Evolutionary conservation across 768 basidiomycete genomes (phyloP).

Genomic region (Russula vinacea): DNA sequence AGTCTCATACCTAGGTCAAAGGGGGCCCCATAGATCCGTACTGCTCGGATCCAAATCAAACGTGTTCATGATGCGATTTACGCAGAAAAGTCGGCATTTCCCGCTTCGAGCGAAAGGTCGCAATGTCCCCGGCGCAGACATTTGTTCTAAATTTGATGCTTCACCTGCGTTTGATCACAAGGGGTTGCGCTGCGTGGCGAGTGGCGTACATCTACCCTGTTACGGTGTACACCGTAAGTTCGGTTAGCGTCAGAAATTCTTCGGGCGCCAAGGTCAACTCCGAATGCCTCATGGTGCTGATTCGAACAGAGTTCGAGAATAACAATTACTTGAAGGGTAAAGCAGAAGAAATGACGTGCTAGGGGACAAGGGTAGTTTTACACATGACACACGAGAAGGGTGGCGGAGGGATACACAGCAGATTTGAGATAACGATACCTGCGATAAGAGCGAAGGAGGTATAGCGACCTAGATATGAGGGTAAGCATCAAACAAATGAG

Average conservation of each 20-base stretch:
- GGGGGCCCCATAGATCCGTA: conserved; percentile 12
- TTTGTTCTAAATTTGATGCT: conserved; percentile 20
- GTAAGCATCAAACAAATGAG: conserved; percentile 7
- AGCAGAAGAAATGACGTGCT: conserved; percentile 21
- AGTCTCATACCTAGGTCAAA: background rate
- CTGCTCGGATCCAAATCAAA: conserved; percentile 20
- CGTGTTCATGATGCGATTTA: conserved; percentile 25
- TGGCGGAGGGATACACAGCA: conserved; percentile 20
- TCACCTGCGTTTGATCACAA: conserved; percentile 23
- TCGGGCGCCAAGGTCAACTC: conserved; percentile 11
- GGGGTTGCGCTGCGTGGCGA: conserved; percentile 4
- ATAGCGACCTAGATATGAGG: conserved; percentile 9
- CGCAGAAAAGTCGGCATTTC: conserved; percentile 19
- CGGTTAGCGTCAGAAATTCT: conserved; percentile 16
- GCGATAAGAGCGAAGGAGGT: conserved; percentile 18
- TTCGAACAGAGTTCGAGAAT: conserved; percentile 23
- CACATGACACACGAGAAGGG: conserved; percentile 22
- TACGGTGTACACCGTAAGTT: conserved; percentile 2
- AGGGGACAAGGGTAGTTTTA: conserved; percentile 20
- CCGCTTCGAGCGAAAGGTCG: conserved; percentile 13
- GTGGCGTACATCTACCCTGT: conserved; percentile 14
- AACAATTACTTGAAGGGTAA: conserved; percentile 20
- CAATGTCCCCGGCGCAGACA: conserved; percentile 12
- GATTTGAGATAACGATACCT: conserved; percentile 15
- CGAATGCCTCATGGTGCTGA: conserved; percentile 8